Base-by-base conservation (phyloP, 2,329 filamentous ascomycete genomes). In the Trichoderma citrinoviride region DNA sequence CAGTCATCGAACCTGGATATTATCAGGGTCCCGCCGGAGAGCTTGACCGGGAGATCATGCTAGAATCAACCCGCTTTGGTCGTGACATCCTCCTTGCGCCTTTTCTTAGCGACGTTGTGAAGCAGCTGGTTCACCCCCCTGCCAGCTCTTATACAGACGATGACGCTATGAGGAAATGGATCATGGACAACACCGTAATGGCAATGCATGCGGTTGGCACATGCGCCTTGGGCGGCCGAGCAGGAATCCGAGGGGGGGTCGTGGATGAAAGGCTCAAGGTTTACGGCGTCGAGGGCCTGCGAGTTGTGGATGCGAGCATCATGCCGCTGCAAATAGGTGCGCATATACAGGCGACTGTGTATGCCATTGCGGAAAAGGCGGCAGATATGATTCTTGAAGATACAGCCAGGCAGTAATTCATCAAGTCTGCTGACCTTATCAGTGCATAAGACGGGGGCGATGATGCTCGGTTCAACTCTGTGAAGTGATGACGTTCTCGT, bases 21-120 rank as follows among this genome's bases (percentile, higher is more conserved):
- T 82, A 79, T 46, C 55, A 68, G 1, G 79, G 78, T 0, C 37
- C 68, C 0, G 70, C 76, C 23, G 82, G 81, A 0, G 67, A 73
- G 10, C 67, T 82, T 0, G 81, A 84, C 54, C 65, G 79, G 6
- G 74, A 80, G 1, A 72, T 78, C 1, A 80, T 85, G 73, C 75
- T 77, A 5, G 70, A 78, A 15, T 78, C 77, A 12, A 71, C 77
- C 1, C 73, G 73, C 0, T 79, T 84, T 33, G 74, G 74, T 0
- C 70, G 77, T 14, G 79, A 74, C 15, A 78, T 82, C 27, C 73
- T 74, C 8, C 61, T 67, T 14, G 78, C 78, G 0, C 65, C 73
- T 12, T 78, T 80, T 2, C 70, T 81, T 0, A 71, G 73, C 1
- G 67, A 70, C 25, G 75, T 80, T 25, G 73, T 85, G 61, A 69